A percentile compares a stretch with the other conserved stretches of the same genome.
These are phyloP conservation scores for Aureobasidium namibiae DNA, from an alignment of 2,329 filamentous ascomycete species.

Conservation along the genomic window DNA sequence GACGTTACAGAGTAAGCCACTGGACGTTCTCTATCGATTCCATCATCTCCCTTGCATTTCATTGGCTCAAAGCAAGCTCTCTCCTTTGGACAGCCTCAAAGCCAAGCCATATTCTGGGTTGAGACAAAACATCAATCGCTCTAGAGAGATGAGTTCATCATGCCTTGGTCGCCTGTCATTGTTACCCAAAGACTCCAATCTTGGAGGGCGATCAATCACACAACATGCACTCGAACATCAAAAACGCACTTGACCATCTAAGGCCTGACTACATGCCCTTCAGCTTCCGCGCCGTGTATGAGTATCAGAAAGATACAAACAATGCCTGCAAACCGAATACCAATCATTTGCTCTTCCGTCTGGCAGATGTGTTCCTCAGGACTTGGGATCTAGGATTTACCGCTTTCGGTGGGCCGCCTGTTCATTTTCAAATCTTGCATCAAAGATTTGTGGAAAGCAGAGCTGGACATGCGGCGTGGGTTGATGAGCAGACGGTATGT, in stretches of 20 bases:
- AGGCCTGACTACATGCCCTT: neutral
- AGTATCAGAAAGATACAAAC: neutral
- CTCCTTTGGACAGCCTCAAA: neutral
- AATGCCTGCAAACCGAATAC: neutral
- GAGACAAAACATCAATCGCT: neutral
- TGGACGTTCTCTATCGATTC: neutral
- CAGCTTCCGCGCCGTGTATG: neutral
- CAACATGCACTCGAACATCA: neutral
- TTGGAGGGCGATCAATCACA: neutral
- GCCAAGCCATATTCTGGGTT: neutral
- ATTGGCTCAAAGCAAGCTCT: neutral
- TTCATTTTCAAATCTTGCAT: slow-evolving; percentile 62
- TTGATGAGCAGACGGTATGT: slow-evolving; percentile 58
- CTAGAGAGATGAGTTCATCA: neutral
- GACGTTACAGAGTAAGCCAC: too few relatives aligned
- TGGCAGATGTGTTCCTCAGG: neutral
- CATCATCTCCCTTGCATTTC: neutral
- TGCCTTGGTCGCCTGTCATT: neutral
- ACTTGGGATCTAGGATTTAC: slow-evolving; percentile 57
- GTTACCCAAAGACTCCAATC: too few relatives aligned
- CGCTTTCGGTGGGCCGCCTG: slow-evolving; percentile 58
- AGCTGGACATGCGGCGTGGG: slow-evolving; percentile 40
- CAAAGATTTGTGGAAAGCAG: slow-evolving; percentile 52
- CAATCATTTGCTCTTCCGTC: neutral
- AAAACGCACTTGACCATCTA: neutral